Conservation (phyloP, 2,329 filamentous ascomycete species). For the Thelonectria rubi region DNA sequence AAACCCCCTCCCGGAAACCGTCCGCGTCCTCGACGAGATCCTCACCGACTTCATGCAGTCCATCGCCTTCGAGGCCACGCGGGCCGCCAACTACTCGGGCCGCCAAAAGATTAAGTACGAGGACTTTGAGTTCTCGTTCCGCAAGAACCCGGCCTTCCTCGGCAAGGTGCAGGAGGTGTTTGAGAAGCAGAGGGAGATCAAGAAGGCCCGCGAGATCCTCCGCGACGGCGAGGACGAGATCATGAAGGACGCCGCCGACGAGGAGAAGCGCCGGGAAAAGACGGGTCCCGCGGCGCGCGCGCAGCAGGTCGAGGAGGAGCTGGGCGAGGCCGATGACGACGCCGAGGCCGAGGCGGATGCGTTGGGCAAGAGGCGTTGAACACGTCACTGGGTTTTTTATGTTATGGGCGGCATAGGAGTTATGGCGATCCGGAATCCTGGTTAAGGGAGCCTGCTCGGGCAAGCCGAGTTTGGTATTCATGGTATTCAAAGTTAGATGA, state of each 20-base stretch:
- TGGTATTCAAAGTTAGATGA: too few species aligned
- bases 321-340: slow-evolving; percentile 64
- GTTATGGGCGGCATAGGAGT: background rate
- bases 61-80: slow-evolving; percentile 88
- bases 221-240: slow-evolving; percentile 72
- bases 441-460: too few species aligned
- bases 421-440: background rate
- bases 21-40: slow-evolving; percentile 91
- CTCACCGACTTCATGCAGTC: slow-evolving; percentile 97
- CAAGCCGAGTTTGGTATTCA: too few species aligned
- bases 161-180: slow-evolving; percentile 91
- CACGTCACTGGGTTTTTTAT: slow-evolving; percentile 8
- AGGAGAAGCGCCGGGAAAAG: slow-evolving; percentile 52
- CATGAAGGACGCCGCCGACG: slow-evolving; percentile 60
- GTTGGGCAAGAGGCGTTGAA: slow-evolving; percentile 50
- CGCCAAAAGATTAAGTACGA: slow-evolving; percentile 98
- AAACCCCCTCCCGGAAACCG: slow-evolving; percentile 81
- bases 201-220: slow-evolving; percentile 80
- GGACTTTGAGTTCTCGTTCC: slow-evolving; percentile 94
- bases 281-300: slow-evolving; percentile 31
- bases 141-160: slow-evolving; percentile 84
- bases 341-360: slow-evolving; percentile 53
- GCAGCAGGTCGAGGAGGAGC: slow-evolving; percentile 57
- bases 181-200: slow-evolving; percentile 87
- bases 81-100: slow-evolving; percentile 83